Conservation (phyloP, 768 basidiomycete genomes). For the Cyclocybe cylindracea region DNA sequence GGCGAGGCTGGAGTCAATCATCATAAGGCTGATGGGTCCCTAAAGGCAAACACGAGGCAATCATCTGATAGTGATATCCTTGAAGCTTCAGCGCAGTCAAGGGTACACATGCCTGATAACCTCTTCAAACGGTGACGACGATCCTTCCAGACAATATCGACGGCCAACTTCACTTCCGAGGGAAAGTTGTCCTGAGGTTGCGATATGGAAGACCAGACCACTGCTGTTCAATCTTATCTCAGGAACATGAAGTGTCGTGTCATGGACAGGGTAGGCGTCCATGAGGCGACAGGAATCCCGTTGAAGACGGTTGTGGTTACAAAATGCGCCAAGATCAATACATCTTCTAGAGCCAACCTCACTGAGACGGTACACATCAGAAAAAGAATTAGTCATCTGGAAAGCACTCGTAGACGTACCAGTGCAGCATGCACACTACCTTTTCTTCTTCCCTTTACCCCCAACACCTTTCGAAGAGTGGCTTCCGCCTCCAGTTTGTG, state of each 20-base stretch:
- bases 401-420: background rate
- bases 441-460: conserved; percentile 71
- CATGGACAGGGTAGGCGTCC: conserved; percentile 10
- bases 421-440: conserved; percentile 34
- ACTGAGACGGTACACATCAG: no score
- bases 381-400: background rate
- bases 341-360: no score
- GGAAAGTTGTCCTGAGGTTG: no score
- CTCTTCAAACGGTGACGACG: no score
- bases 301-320: background rate
- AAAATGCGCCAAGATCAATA: no score
- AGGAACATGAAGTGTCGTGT: conserved; percentile 7
- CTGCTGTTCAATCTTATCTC: no score
- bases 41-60: conserved; percentile 20
- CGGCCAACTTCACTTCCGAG: no score
- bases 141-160: no score
- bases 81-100: background rate
- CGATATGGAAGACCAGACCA: no score
- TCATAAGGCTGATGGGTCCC: background rate
- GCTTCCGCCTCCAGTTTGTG: conserved; percentile 23
- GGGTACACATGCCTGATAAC: background rate
- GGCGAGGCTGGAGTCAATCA: background rate
- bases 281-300: conserved; percentile 11
- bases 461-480: conserved; percentile 39
- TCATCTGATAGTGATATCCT: conserved; percentile 9